A percentile compares a stretch with the other conserved stretches of the same genome.
phyloP scores from a whole-genome alignment of 306 rosid species.

The Cucurbita ficifolia region DNA sequence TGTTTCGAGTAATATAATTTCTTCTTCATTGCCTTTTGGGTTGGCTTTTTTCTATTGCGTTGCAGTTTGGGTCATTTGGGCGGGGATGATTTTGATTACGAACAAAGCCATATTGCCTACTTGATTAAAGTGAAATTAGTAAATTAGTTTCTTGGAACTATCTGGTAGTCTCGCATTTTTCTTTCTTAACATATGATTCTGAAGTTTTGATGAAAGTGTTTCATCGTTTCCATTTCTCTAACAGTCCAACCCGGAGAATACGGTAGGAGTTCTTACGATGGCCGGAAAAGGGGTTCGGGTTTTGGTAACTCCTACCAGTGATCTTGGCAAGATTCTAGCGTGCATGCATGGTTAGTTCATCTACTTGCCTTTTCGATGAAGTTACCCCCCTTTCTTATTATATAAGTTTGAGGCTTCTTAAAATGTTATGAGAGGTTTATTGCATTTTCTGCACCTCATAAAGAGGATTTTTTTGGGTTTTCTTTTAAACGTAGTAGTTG shows the following conservation, averaged over 20 bases:
- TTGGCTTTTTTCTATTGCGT: conserved; percentile 12
- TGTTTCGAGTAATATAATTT: no score
- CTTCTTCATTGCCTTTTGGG: no score
- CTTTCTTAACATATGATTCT: not conserved
- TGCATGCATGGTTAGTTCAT: conserved; percentile 79
- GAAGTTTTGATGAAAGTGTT: not conserved
- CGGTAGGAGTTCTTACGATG: conserved; percentile 89
- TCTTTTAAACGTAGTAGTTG: no score
- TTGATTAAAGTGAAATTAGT: not conserved
- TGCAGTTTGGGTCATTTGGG: conserved; percentile 43
- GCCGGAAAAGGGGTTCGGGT: conserved; percentile 87
- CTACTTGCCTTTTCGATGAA: not conserved
- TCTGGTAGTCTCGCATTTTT: not conserved
- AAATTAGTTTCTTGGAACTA: not conserved
- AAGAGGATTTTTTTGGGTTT: no score
- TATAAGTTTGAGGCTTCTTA: not conserved
- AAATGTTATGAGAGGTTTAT: not conserved
- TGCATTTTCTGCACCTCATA: no score
- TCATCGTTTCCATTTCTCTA: not conserved
- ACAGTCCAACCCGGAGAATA: conserved; percentile 86
- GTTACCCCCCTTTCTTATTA: not conserved
- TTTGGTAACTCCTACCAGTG: conserved; percentile 83
- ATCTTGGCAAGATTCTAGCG: conserved; percentile 82
- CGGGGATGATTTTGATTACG: not conserved
- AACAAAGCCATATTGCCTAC: not conserved